Percentiles rank a stretch among this genome's conserved stretches.
These are phyloP conservation scores for Claviceps pazoutovae DNA, from an alignment of 2,329 filamentous ascomycete species.

Conservation along the genomic window DNA sequence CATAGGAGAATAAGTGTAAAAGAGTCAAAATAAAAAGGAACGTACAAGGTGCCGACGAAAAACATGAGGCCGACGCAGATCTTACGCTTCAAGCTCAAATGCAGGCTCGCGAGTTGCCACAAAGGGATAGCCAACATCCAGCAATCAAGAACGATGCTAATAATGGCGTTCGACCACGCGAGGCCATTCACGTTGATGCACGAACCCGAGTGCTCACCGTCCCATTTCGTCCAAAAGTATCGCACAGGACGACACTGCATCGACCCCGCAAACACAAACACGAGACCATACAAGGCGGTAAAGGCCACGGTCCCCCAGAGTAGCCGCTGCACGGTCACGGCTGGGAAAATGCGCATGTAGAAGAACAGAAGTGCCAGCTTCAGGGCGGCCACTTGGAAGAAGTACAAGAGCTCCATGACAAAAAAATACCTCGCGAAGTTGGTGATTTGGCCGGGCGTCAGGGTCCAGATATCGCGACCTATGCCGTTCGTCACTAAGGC, in stretches of 20 bases:
- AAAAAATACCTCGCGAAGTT: conserved; percentile 15
- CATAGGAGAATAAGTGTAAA: too few relatives aligned
- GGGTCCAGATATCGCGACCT: conserved; percentile 17
- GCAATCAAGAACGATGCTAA: conserved; percentile 26
- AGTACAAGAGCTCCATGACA: conserved; percentile 22
- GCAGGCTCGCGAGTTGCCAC: conserved; percentile 19
- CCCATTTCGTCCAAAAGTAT: conserved; percentile 28
- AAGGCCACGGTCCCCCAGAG: conserved; percentile 19
- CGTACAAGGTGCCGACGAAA: conserved; percentile 23
- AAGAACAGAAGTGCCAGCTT: conserved; percentile 27
- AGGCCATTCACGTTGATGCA: conserved; percentile 25
- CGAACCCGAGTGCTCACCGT: conserved; percentile 18
- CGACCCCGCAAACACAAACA: conserved; percentile 18
- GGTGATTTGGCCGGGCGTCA: conserved; percentile 5
- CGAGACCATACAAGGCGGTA: conserved; percentile 13
- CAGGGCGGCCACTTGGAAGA: conserved; percentile 11
- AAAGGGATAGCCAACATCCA: conserved; percentile 26
- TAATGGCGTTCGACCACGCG: conserved; percentile 24
- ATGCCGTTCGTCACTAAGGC: conserved; percentile 11
- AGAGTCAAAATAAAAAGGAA: background rate
- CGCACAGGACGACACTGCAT: conserved; percentile 24
- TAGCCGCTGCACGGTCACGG: conserved; percentile 13
- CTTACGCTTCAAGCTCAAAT: conserved; percentile 23
- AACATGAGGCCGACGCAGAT: conserved; percentile 26
- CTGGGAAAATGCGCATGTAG: conserved; percentile 26